Evolutionary conservation across 768 basidiomycete species (phyloP).

Genomic region (Boletus eberwhitei): DNA sequence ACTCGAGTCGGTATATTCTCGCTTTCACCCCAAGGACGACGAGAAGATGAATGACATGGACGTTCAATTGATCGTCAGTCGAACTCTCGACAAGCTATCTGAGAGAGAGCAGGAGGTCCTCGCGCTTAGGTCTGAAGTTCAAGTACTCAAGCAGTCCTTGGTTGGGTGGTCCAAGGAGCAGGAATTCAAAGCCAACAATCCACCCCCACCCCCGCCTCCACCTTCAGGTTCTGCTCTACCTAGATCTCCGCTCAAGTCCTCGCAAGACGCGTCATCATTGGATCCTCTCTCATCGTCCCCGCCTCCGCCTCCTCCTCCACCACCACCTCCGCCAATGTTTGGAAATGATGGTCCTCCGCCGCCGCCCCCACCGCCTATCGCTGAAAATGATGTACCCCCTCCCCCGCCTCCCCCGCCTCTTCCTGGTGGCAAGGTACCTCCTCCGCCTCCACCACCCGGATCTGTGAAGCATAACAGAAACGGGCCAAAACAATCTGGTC

Average conservation of each 20-base stretch:
- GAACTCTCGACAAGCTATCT: slow-evolving; percentile 63
- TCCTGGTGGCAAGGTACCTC: slow-evolving; percentile 17
- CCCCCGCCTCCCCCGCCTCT: slow-evolving; percentile 38
- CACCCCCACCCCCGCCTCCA: slow-evolving; percentile 60
- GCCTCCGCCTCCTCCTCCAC: slow-evolving; percentile 32
- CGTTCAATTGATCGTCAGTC: slow-evolving; percentile 64
- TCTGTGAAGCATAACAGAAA: slow-evolving; percentile 32
- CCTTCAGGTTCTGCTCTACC: background rate
- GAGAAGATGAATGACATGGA: slow-evolving; percentile 52
- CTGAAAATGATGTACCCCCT: slow-evolving; percentile 4
- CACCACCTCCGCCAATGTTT: slow-evolving; percentile 36
- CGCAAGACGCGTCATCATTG: slow-evolving; percentile 8
- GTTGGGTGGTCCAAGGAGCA: slow-evolving; percentile 56
- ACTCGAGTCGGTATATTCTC: slow-evolving; percentile 82
- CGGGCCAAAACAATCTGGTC: slow-evolving; percentile 37
- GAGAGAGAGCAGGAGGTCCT: slow-evolving; percentile 67
- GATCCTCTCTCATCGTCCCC: slow-evolving; percentile 25
- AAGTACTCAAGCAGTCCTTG: slow-evolving; percentile 49
- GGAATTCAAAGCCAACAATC: slow-evolving; percentile 64
- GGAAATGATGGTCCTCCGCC: slow-evolving; percentile 2
- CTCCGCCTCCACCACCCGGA: slow-evolving; percentile 26
- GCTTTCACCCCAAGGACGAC: slow-evolving; percentile 59
- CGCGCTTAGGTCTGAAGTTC: slow-evolving; percentile 47
- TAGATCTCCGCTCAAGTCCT: slow-evolving; percentile 26
- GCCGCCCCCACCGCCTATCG: slow-evolving; percentile 19